phyloP scores from a whole-genome alignment of 352 stramenopile species.

The Plasmopara muralis region DNA sequence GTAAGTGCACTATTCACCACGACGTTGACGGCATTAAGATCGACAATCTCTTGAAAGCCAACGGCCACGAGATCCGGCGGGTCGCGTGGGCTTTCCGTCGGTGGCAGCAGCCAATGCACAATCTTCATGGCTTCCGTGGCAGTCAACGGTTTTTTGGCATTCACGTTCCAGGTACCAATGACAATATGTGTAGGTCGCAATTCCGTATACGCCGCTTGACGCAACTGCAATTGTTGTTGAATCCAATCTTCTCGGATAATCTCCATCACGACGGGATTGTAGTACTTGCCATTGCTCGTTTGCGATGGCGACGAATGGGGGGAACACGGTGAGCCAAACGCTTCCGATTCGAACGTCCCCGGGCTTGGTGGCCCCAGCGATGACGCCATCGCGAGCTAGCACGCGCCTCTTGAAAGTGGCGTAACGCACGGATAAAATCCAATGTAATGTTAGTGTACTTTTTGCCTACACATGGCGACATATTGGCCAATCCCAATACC shows the following conservation, averaged over 20 bases:
- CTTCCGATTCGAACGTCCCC: slow-evolving; percentile 14
- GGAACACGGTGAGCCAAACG: slow-evolving; percentile 5
- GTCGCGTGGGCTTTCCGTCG: slow-evolving; percentile 5
- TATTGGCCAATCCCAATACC: too few species aligned
- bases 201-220: slow-evolving; percentile 59
- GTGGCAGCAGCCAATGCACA: slow-evolving; percentile 60
- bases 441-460: neutral
- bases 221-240: slow-evolving; percentile 60
- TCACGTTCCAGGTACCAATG: slow-evolving; percentile 98
- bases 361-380: slow-evolving; percentile 3
- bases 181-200: slow-evolving; percentile 54
- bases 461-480: neutral
- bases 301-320: slow-evolving; percentile 3
- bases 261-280: slow-evolving; percentile 77
- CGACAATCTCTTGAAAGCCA: slow-evolving; percentile 99
- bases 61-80: slow-evolving; percentile 62
- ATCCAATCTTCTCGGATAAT: slow-evolving; percentile 88
- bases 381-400: slow-evolving; percentile 4
- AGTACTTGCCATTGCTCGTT: slow-evolving; percentile 48
- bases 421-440: too few species aligned
- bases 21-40: slow-evolving; percentile 99
- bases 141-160: slow-evolving; percentile 96
- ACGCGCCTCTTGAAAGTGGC: neutral
- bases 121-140: slow-evolving; percentile 42
- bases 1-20: slow-evolving; percentile 94